Evolutionary conservation across 768 basidiomycete genomes (phyloP).

Genomic region (Lyophyllum semitale): DNA sequence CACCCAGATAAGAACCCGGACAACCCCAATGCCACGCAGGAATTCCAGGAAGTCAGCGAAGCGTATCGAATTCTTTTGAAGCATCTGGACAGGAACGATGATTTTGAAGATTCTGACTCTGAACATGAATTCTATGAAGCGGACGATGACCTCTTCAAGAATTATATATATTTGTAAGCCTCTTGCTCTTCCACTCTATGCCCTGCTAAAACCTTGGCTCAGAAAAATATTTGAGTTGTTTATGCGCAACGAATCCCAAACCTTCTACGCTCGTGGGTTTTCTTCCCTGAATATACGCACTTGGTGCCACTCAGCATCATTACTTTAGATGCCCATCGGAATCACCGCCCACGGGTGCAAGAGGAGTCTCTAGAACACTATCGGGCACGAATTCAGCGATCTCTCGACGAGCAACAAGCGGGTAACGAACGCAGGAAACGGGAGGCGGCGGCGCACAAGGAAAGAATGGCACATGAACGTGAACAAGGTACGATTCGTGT

Average conservation of each 20-base stretch:
- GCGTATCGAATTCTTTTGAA: constrained; percentile 66
- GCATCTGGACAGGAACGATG: constrained; percentile 49
- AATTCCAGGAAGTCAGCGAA: constrained; percentile 70
- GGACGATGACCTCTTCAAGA: constrained; percentile 27
- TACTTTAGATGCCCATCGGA: constrained; percentile 10
- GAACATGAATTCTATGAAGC: constrained; percentile 39
- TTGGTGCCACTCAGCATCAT: neutral
- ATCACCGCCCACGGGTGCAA: constrained; percentile 21
- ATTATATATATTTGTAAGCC: constrained; percentile 44
- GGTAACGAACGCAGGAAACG: constrained; percentile 54
- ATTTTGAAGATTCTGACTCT: constrained; percentile 34
- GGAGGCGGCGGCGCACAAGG: constrained; percentile 52
- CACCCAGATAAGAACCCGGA: constrained; percentile 81
- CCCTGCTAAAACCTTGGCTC: constrained; percentile 6
- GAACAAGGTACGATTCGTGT: constrained; percentile 36
- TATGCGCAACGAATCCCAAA: constrained; percentile 32
- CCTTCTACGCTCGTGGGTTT: constrained; percentile 10
- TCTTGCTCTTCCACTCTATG: neutral
- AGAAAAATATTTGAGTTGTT: constrained; percentile 45
- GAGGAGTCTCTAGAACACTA: constrained; percentile 56
- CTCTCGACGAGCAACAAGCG: constrained; percentile 53
- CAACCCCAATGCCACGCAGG: constrained; percentile 62
- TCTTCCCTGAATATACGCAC: neutral
- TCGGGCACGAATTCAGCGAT: constrained; percentile 48
- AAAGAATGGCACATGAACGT: constrained; percentile 43